These are phyloP conservation scores for Centrapalus pauciflorus DNA, from an alignment of 129 eudicot species.

Conservation along the genomic window DNA sequence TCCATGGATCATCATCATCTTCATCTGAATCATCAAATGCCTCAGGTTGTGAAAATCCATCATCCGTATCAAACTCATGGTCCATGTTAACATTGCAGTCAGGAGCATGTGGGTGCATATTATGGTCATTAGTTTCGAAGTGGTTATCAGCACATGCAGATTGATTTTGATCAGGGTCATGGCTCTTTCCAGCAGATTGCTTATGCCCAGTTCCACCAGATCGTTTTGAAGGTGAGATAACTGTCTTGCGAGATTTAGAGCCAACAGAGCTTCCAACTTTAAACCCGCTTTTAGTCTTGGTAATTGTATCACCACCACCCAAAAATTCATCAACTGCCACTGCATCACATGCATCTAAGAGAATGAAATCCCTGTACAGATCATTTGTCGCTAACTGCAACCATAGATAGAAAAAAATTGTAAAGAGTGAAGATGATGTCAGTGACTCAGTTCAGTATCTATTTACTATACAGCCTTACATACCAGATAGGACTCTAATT, in stretches of 20 bases:
- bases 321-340: conserved; percentile 58
- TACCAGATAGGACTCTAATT: conserved; percentile 93
- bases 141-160: conserved; percentile 33
- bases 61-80: conserved; percentile 49
- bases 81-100: conserved; percentile 26
- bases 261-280: conserved; percentile 46
- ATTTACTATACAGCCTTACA: background rate
- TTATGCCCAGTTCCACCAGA: conserved; percentile 54
- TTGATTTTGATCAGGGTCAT: conserved; percentile 26
- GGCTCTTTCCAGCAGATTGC: conserved; percentile 41
- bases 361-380: conserved; percentile 73
- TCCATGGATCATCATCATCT: conserved; percentile 81
- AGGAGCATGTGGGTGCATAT: conserved; percentile 29
- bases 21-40: conserved; percentile 48
- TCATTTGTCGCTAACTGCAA: conserved; percentile 82
- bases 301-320: conserved; percentile 31
- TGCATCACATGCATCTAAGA: conserved; percentile 80
- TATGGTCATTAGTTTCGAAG: conserved; percentile 28
- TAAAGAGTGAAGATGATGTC: background rate
- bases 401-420: background rate
- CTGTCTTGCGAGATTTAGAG: conserved; percentile 59
- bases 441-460: background rate
- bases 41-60: conserved; percentile 44
- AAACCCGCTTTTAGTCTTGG: conserved; percentile 29
- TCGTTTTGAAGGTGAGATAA: conserved; percentile 56